Evolutionary conservation across 306 rosid genomes (phyloP), one percentile per base, ranked within the genome.

Genomic region (Chamaecrista fasciculata): DNA sequence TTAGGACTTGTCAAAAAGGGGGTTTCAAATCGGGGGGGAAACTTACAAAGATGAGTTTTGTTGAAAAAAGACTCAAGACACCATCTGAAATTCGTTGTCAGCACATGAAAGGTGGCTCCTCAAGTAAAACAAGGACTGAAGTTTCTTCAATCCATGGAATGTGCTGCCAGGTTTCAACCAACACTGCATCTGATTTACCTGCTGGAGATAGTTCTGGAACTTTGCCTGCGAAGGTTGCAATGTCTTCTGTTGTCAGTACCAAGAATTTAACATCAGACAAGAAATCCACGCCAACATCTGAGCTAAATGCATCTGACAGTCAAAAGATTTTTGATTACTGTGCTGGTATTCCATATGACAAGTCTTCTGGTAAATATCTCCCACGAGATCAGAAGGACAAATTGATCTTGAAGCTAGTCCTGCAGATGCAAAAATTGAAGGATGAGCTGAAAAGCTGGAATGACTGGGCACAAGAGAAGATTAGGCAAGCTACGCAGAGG

Each of bases 401-500:
- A 40, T 53, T 78, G 48, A 39, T 82, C 78, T 20, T 86, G 77
- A 78, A 76, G 76, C 81, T 86, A 67, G 76, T 76, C 34, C 66
- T 78, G 55, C 51, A 71, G 56, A 67, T 80, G 48, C 87, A 78
- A 53, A 75, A 78, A 56, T 51, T 86, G 73, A 83, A 84, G 62
- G 66, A 68, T 71, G 85, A 84, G 73, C 49, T 78, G 37, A 72
- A 76, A 51, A 61, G 83, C 57, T 86, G 89, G 92, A 78, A 78
- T 56, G 76, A 70, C 34, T 89, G 96, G 96, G 75, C 84, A 25
- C 78, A 66, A 29, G 66, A 89, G 72, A 86, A 86, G 77, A 74
- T 86, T 62, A 80, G 74, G 90, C 88, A 84, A 74, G 96, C 81
- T 71, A 78, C 90, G 37, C 69, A 50, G 40, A 86, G 67, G 86